Evolutionary conservation across 2,329 filamentous ascomycete species (phyloP).

Genomic region (Neospermospora avenae): DNA sequence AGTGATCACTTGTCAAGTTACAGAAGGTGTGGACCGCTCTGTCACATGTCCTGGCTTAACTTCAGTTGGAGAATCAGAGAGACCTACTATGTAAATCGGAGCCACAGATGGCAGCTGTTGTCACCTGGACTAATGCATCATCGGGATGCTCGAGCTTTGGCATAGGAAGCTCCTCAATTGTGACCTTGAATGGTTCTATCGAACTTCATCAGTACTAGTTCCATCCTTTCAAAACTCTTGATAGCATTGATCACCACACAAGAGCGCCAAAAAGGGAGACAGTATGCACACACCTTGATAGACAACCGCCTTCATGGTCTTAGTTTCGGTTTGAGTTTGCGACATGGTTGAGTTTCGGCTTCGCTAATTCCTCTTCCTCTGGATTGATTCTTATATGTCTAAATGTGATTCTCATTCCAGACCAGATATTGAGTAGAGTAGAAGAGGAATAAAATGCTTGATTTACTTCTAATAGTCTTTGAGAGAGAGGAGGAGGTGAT

Average conservation of each 20-base stretch:
- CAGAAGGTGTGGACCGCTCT: background rate
- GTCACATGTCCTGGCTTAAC: background rate
- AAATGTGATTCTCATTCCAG: background rate
- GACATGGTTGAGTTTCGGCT: constrained; percentile 14
- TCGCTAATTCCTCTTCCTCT: background rate
- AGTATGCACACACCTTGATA: constrained; percentile 21
- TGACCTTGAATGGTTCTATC: constrained; percentile 41
- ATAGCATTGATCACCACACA: background rate
- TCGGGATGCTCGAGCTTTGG: constrained; percentile 54
- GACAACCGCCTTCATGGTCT: constrained; percentile 29
- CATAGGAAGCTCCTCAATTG: constrained; percentile 56
- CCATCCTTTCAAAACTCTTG: too few species aligned
- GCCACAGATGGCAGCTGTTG: constrained; percentile 35
- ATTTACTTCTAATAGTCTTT: too few species aligned
- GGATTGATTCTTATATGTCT: background rate
- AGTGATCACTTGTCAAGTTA: too few species aligned
- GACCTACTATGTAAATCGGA: constrained; percentile 36
- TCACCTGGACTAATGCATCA: constrained; percentile 43
- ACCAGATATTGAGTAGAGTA: background rate
- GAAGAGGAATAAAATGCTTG: background rate
- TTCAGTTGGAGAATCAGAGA: background rate
- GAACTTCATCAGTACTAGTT: constrained; percentile 10
- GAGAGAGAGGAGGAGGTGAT: background rate
- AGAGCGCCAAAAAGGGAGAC: background rate
- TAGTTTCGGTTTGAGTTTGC: constrained; percentile 24